Percentiles rank a stretch among this genome's conserved stretches.
These are phyloP conservation scores for Ilyonectria robusta DNA, from an alignment of 2,329 filamentous ascomycete species.

Conservation along the genomic window DNA sequence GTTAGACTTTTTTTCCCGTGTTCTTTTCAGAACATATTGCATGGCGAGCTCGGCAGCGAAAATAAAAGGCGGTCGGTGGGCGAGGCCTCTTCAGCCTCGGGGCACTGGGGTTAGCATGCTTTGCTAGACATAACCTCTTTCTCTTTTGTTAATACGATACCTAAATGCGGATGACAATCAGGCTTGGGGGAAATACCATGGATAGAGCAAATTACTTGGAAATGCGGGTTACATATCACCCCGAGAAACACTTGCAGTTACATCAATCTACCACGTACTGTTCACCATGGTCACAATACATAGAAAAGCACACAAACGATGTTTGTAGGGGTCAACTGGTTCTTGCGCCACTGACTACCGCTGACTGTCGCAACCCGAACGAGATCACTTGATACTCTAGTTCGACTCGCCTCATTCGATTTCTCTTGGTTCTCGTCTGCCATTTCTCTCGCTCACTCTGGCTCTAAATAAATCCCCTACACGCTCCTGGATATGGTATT, in stretches of 20 bases:
- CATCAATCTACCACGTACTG: neutral
- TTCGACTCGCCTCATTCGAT: constrained; percentile 37
- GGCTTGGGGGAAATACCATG: constrained; percentile 21
- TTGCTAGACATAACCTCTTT: neutral
- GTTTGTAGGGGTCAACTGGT: constrained; percentile 32
- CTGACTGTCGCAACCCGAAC: constrained; percentile 37
- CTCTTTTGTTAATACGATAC: constrained; percentile 19
- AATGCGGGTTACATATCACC: constrained; percentile 9
- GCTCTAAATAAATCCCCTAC: constrained; percentile 46
- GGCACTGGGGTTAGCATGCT: constrained; percentile 2
- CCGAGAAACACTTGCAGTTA: neutral
- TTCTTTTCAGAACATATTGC: constrained; percentile 9
- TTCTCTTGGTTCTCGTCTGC: constrained; percentile 37
- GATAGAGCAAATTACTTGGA: constrained; percentile 4
- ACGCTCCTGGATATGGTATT: constrained; percentile 46
- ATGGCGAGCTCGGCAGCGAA: constrained; percentile 14
- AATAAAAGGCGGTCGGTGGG: constrained; percentile 10
- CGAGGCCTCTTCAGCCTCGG: constrained; percentile 8
- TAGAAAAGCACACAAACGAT: neutral
- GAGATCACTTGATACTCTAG: constrained; percentile 55
- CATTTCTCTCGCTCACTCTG: constrained; percentile 27
- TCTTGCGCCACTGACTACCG: constrained; percentile 33
- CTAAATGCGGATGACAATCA: constrained; percentile 10
- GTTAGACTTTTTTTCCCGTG: neutral
- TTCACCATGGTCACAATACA: neutral